Evolutionary conservation across 139 green algal genomes (phyloP).

Genomic region (Chlorella sp.): DNA sequence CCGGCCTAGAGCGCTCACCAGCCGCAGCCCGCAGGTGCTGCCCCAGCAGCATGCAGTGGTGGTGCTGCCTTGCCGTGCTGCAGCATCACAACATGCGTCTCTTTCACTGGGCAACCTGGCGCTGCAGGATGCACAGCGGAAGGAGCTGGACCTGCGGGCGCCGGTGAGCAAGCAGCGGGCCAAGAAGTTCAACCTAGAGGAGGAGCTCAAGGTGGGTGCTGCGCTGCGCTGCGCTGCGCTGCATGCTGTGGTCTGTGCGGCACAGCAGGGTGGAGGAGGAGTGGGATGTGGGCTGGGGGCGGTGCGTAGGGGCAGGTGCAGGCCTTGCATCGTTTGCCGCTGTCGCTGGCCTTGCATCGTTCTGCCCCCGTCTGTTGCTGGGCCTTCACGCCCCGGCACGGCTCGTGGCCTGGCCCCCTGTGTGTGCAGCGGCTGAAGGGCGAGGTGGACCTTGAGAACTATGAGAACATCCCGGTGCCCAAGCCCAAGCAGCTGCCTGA

Average conservation of each 20-base stretch:
- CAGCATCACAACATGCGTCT: too few relatives aligned
- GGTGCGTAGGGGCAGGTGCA: background rate
- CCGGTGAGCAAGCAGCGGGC: slow-evolving; percentile 49
- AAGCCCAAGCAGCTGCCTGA: slow-evolving; percentile 18
- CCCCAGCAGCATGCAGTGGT: too few relatives aligned
- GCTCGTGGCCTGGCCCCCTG: too few relatives aligned
- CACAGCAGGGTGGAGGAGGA: too few relatives aligned
- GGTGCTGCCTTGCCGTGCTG: too few relatives aligned
- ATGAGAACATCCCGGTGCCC: slow-evolving; percentile 37
- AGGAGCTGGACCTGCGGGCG: slow-evolving; percentile 34
- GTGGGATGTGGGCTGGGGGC: background rate
- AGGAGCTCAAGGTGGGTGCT: slow-evolving; percentile 38
- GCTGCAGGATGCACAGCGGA: slow-evolving; percentile 44
- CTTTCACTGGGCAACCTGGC: too few relatives aligned
- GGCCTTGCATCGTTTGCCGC: background rate
- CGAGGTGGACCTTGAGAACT: slow-evolving; percentile 18
- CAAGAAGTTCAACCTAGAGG: slow-evolving; percentile 50
- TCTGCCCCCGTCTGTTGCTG: too few relatives aligned
- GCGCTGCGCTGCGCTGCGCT: background rate
- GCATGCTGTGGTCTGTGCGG: background rate
- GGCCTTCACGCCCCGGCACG: too few relatives aligned
- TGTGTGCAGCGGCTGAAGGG: slow-evolving; percentile 12
- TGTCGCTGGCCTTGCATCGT: background rate
- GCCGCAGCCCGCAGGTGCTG: too few relatives aligned
- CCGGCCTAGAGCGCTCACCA: too few relatives aligned